Base-by-base conservation (phyloP, 164 flowering plant genomes). In the Protea cynaroides region DNA sequence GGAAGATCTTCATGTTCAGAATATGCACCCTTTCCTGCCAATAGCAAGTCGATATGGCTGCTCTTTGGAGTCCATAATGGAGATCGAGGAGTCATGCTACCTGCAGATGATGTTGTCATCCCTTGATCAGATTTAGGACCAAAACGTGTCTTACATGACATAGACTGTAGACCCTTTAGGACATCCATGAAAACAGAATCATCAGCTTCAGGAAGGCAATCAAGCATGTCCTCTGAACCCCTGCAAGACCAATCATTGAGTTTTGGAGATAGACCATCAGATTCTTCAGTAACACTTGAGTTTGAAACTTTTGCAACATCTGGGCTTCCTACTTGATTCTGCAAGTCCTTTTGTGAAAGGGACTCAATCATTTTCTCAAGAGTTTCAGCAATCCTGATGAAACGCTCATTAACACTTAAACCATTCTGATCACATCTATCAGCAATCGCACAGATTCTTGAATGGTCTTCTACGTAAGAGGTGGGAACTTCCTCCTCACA, bases 121-220 rank as follows among this genome's bases (percentile, higher is more conserved):
- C 98, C 99, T 72, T 95, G 99, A 77, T 95, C 99, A 73, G 97
- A 92, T 72, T 90, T 95, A n/a, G 86, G 92, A 59, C 96, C 99
- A 79, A 92, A 90, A 66, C 98, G 96, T 53, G 97, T 90, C 75
- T 64, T 88, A 74, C 96, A 92, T 54, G 97, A 84, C 92, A 95
- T 86, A 51, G 87, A 75, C 34, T 97, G 86, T 55, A 95, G 79
- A 67, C 89, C 89, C 75, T 87, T 95, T 49, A 92, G 68, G 54
- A 92, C 98, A 78, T 95, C 99, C 80, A 82, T 72, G 44, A 84
- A 79, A 62, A 64, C 73, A 59, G 86, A 76, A 75, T 74, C 85
- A 74, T 95, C 97, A 64, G 82, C 77, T 68, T 92, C 99, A 25
- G 88, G 89, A 44, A 86, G 74, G 79, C 83, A 86, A 64, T 92